Conservation (phyloP, 495 filamentous ascomycete genomes). For the Trichocladium uniseriatum region DNA sequence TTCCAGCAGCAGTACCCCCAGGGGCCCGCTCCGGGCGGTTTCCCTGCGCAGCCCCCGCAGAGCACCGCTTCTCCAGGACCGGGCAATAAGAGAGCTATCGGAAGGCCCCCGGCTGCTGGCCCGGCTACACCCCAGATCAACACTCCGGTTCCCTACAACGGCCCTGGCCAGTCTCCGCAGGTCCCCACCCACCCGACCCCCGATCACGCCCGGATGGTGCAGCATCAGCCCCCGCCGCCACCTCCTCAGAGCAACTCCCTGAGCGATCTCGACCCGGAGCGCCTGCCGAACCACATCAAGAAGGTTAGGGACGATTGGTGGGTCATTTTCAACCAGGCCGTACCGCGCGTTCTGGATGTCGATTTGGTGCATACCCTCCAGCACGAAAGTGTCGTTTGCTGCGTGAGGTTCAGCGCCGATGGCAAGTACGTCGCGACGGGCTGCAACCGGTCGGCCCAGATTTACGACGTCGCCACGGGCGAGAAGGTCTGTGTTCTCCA, state of each 20-base stretch:
- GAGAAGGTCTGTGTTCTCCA: constrained; percentile 70
- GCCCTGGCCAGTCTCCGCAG: constrained; percentile 72
- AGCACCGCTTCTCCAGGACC: constrained; percentile 82
- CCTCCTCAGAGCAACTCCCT: constrained; percentile 60
- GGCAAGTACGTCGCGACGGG: constrained; percentile 85
- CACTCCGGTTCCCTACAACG: constrained; percentile 72
- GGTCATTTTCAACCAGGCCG: constrained; percentile 78
- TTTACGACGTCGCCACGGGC: constrained; percentile 74
- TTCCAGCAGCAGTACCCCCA: constrained; percentile 45
- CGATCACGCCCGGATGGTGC: constrained; percentile 33
- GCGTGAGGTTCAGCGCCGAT: constrained; percentile 81
- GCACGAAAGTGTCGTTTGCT: constrained; percentile 86
- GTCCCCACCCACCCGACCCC: constrained; percentile 71
- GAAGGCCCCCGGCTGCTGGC: constrained; percentile 50
- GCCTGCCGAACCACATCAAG: constrained; percentile 72
- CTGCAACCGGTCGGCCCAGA: constrained; percentile 82
- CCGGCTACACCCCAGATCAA: constrained; percentile 87
- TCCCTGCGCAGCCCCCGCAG: constrained; percentile 61
- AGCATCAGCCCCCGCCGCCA: constrained; percentile 38
- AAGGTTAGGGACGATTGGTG: constrained; percentile 81
- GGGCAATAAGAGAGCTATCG: constrained; percentile 52
- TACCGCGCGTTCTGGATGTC: constrained; percentile 75
- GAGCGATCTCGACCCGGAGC: constrained; percentile 78
- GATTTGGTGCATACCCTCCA: constrained; percentile 77
- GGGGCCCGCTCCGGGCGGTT: constrained; percentile 40